Conservation (phyloP, 208 protist genomes). For the Leishmania tropica region DNA sequence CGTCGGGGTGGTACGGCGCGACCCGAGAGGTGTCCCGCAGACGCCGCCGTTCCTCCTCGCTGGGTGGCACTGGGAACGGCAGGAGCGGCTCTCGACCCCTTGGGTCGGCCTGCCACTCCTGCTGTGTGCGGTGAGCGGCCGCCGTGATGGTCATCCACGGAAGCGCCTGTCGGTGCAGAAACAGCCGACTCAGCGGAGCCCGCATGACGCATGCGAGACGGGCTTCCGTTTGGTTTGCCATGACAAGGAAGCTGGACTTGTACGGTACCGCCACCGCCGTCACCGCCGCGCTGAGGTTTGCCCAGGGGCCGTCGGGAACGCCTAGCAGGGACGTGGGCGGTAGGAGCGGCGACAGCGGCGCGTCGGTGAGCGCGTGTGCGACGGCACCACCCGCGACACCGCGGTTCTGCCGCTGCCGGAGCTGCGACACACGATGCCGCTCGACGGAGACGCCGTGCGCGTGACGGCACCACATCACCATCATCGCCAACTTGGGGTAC, state of each 20-base stretch:
- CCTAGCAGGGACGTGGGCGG: not conserved
- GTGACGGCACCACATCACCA: not conserved
- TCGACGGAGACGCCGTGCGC: not conserved
- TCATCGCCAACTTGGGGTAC: not conserved
- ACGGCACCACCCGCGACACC: constrained; percentile 1
- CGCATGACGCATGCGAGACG: not conserved
- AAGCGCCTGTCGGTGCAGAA: constrained; percentile 6
- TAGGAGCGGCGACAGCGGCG: not conserved
- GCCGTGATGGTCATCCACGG: constrained; percentile 15
- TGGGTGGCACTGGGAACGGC: not conserved
- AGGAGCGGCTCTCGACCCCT: not conserved
- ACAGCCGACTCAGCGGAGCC: not conserved
- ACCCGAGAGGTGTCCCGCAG: not conserved
- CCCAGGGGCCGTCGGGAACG: not conserved
- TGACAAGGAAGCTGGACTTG: not conserved
- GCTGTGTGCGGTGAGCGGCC: not conserved
- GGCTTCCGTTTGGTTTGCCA: not conserved
- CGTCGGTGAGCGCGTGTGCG: not conserved
- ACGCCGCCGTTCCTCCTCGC: not conserved
- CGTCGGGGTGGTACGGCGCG: not conserved
- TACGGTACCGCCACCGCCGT: not conserved
- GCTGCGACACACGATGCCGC: not conserved
- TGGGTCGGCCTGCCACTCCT: not conserved
- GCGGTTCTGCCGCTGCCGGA: constrained; percentile 16
- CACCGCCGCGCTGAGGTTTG: not conserved